Evolutionary conservation across 164 flowering plant genomes (phyloP).

Genomic region (Liriodendron chinense): DNA sequence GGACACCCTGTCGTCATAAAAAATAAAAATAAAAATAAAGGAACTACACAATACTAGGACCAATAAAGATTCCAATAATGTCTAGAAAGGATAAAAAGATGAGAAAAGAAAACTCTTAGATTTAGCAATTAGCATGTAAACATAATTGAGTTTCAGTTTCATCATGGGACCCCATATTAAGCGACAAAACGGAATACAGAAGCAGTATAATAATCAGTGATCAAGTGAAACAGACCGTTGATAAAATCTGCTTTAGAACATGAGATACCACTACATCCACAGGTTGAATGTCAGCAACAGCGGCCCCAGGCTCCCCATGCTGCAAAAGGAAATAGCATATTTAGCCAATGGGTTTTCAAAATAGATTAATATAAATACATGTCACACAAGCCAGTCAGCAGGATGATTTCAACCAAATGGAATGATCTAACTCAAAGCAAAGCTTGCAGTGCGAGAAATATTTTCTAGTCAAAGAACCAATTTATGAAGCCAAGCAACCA

Average conservation of each 20-base stretch:
- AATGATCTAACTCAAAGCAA: not conserved
- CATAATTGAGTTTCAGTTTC: not conserved
- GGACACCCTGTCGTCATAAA: too few species aligned
- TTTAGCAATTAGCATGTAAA: not conserved
- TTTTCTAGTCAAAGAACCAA: not conserved
- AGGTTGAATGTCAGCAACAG: constrained; percentile 74
- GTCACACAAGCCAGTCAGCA: not conserved
- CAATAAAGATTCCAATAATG: not conserved
- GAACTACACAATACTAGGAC: not conserved
- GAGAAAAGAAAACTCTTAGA: not conserved
- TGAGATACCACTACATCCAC: constrained; percentile 85
- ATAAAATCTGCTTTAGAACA: constrained; percentile 78
- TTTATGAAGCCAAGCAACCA: not conserved
- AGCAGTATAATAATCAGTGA: constrained; percentile 1
- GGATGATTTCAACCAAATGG: not conserved
- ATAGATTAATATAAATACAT: not conserved
- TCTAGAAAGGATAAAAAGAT: not conserved
- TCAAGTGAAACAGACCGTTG: constrained; percentile 37
- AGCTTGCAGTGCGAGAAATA: not conserved
- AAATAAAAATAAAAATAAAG: too few species aligned
- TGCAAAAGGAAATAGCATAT: constrained; percentile 28
- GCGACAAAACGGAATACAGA: not conserved
- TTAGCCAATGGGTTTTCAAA: not conserved
- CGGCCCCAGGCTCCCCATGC: constrained; percentile 99
- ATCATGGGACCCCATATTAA: not conserved